Evolutionary conservation across 345 rosid genomes (phyloP).

Genomic region (Melaleuca quinquenervia): DNA sequence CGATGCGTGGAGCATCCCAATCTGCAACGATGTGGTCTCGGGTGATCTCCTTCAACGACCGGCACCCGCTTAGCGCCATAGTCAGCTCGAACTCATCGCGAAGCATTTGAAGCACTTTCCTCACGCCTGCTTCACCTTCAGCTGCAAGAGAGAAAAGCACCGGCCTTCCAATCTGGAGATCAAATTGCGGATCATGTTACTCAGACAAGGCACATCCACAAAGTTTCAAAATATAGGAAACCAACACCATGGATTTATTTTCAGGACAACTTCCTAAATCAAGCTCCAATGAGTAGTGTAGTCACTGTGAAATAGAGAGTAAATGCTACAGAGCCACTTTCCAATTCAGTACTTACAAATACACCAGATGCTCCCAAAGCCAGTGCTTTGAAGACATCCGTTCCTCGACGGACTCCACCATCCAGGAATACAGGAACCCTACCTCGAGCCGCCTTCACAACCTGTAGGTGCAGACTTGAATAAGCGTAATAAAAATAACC

Average conservation of each 20-base stretch:
- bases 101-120: slow-evolving; percentile 63
- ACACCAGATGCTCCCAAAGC: slow-evolving; percentile 94
- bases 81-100: slow-evolving; percentile 74
- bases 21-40: slow-evolving; percentile 57
- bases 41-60: slow-evolving; percentile 65
- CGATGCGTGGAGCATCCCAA: slow-evolving; percentile 45
- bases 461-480: slow-evolving; percentile 40
- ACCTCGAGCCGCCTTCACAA: slow-evolving; percentile 80
- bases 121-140: slow-evolving; percentile 57
- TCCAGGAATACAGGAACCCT: slow-evolving; percentile 81
- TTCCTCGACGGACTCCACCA: slow-evolving; percentile 96
- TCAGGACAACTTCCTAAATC: neutral
- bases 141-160: slow-evolving; percentile 68
- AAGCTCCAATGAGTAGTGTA: neutral
- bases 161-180: slow-evolving; percentile 75
- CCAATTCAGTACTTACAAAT: slow-evolving; percentile 68
- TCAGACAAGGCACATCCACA: neutral
- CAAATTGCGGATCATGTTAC: neutral
- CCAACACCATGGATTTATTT: neutral
- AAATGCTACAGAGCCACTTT: neutral
- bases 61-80: slow-evolving; percentile 79
- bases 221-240: neutral
- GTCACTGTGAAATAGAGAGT: neutral
- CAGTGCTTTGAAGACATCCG: slow-evolving; percentile 91
- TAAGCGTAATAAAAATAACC: neutral